These are phyloP conservation scores for Russula olivacea DNA, from an alignment of 768 basidiomycete genomes.

Conservation along the genomic window DNA sequence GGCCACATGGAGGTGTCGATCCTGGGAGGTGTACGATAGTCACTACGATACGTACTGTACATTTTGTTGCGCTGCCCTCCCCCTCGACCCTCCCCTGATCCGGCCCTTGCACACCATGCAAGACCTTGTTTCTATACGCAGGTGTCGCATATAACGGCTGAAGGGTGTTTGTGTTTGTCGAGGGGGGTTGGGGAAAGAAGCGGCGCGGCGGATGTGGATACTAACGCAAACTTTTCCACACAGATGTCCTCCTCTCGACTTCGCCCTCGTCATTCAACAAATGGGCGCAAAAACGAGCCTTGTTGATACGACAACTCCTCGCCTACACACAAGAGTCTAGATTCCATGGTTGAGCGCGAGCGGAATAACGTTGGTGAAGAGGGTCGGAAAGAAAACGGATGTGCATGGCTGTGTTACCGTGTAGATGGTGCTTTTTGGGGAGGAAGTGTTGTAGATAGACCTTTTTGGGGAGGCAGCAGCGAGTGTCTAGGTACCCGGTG, in stretches of 20 bases:
- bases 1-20: not conserved
- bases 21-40: not conserved
- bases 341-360: not conserved
- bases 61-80: not conserved
- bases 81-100: not conserved
- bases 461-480: not conserved
- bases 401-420: not conserved
- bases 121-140: not conserved
- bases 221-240: not conserved
- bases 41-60: not conserved
- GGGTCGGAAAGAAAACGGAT: not conserved
- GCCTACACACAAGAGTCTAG: not conserved
- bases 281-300: not conserved
- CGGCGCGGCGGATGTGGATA: not conserved
- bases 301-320: not conserved
- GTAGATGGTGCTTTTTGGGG: not conserved
- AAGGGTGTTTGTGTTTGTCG: not conserved
- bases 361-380: not conserved
- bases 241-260: not conserved
- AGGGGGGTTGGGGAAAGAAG: not conserved
- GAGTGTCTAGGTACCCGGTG: conserved; percentile 17
- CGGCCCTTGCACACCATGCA: not conserved
- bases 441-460: not conserved
- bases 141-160: not conserved
- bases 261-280: not conserved